Base-by-base conservation (phyloP, 1,284 basidiomycete genomes). In the Hymenochaete sp. region DNA sequence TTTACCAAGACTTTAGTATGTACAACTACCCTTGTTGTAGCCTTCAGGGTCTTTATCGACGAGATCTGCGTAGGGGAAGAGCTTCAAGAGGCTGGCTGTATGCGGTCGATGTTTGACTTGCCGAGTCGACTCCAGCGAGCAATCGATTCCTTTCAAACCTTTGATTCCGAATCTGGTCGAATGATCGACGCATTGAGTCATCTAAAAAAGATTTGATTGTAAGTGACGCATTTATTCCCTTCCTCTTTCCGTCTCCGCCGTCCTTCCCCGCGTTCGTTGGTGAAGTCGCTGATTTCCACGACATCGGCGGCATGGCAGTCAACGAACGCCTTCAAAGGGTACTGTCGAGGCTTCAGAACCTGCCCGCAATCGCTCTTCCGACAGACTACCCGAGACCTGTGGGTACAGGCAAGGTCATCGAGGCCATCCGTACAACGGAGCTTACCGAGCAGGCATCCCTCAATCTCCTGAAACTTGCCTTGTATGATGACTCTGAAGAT, bases 321-420 rank as follows among this genome's bases (percentile, higher is more conserved):
- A 54, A 54, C 29, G 58, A 62, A 50, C 58, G 61, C n/a, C 62
- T 84, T 8, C 60, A 66, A 19, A 68, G 80, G 53, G 78, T 82
- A 21, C 57, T 82, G 11, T 60, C 69, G 22, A 68, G 80, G 54
- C 67, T 88, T 11, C 80, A 83, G 65, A 82, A 77, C 56, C 65
- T 96, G 11, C 95, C 93, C 3, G 85, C 86, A 22, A 86, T 98
- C 52, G 91, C 92, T 3, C 71, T 99, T 14, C 95, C 96, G 1
- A 97, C 93, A 0, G 96, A 98, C 65, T 98, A 98, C 61, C 95
- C 96, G 2, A 71, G 93, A 47, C 86, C 91, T 11, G 67, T 80
- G 10, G 82, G 79, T 11, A 67, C 76, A 10, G 75, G 79, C 61
- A 84, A 77, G 58, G 68, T 85, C 37, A 81, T 91, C 59, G 92